phyloP scores from a whole-genome alignment of 768 basidiomycete species.

The Lactifluus hygrophoroides region DNA sequence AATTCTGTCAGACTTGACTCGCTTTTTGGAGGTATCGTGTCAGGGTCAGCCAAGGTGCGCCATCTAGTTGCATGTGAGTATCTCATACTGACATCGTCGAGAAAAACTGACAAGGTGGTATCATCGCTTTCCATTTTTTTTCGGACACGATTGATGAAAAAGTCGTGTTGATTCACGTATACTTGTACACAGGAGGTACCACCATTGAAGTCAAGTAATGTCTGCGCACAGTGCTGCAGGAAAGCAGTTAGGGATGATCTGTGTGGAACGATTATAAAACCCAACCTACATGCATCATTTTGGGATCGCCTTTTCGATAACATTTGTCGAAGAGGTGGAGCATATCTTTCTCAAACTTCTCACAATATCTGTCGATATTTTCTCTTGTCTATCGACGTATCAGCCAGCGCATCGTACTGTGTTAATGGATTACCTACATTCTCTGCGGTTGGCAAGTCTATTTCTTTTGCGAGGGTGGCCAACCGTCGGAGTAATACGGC shows the following conservation, averaged over 20 bases:
- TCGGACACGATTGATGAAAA: constrained; percentile 92
- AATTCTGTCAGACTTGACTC: constrained; percentile 75
- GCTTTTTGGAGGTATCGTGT: constrained; percentile 61
- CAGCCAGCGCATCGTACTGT: neutral
- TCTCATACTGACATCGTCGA: neutral
- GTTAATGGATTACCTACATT: constrained; percentile 41
- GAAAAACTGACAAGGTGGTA: constrained; percentile 40
- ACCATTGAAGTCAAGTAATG: constrained; percentile 94
- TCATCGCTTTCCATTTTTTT: constrained; percentile 50
- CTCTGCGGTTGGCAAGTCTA: constrained; percentile 77
- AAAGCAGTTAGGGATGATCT: neutral
- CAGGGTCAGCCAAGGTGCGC: constrained; percentile 71
- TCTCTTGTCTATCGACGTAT: constrained; percentile 64
- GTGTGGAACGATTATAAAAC: neutral
- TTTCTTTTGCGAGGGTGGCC: constrained; percentile 84
- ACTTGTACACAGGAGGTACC: constrained; percentile 95
- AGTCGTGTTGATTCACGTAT: constrained; percentile 99
- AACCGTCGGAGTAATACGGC: constrained; percentile 81
- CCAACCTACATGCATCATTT: constrained; percentile 89
- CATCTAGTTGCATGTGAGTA: constrained; percentile 45
- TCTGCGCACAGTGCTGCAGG: constrained; percentile 89
- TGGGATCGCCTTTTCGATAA: constrained; percentile 94
- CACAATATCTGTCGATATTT: constrained; percentile 93
- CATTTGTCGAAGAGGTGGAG: constrained; percentile 91
- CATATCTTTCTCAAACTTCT: constrained; percentile 99